Conservation (phyloP, 2,329 filamentous ascomycete species). For the Colletotrichum sp. region DNA sequence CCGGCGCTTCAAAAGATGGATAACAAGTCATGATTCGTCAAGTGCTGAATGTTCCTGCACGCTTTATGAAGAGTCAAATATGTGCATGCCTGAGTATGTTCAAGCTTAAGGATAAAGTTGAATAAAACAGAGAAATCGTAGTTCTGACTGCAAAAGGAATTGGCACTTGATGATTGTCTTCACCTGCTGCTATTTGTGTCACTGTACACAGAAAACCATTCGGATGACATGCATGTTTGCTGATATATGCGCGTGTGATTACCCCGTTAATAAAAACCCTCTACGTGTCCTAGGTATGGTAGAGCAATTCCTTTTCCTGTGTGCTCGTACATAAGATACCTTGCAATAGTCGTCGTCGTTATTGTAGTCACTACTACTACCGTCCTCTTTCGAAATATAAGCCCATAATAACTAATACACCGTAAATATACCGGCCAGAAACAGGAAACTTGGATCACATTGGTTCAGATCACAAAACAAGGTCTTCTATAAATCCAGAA, state of each 20-base stretch:
- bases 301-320: background rate
- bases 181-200: accelerated
- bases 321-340: background rate
- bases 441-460: too few species aligned
- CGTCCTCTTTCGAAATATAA: background rate
- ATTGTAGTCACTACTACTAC: background rate
- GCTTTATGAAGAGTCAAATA: background rate
- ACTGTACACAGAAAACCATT: accelerated
- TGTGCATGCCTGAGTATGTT: background rate
- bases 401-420: accelerated
- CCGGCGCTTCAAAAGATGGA: too few species aligned
- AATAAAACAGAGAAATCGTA: background rate
- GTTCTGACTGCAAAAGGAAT: background rate
- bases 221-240: background rate
- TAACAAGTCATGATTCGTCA: too few species aligned
- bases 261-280: too few species aligned
- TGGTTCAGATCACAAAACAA: background rate
- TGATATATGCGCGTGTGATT: background rate
- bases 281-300: too few species aligned
- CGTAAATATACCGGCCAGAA: accelerated
- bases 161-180: accelerated
- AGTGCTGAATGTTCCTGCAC: too few species aligned
- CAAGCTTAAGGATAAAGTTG: background rate
- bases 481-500: too few species aligned
- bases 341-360: too few species aligned